These are phyloP conservation scores for Fusarium ambrosium DNA, from an alignment of 2,329 filamentous ascomycete species.

Conservation along the genomic window DNA sequence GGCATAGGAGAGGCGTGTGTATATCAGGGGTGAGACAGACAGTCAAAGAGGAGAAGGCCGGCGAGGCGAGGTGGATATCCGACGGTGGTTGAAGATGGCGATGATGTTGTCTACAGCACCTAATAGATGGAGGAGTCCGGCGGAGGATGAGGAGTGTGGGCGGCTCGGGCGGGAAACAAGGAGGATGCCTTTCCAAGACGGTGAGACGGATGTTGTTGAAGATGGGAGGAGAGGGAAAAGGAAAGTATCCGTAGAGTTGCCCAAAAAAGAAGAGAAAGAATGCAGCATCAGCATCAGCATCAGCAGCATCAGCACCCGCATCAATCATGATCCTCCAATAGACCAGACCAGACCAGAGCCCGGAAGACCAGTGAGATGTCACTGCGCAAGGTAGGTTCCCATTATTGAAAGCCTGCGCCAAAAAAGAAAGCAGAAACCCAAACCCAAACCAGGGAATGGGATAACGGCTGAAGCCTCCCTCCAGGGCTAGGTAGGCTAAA, in stretches of 20 bases:
- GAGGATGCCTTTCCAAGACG: constrained; percentile 3
- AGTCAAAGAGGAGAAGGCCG: constrained; percentile 1
- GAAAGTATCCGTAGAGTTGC: background rate
- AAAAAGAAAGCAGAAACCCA: constrained; percentile 19
- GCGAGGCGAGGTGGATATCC: constrained; percentile 20
- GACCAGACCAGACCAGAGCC: background rate
- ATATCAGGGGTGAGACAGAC: constrained; percentile 31
- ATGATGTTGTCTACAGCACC: constrained; percentile 3
- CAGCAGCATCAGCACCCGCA: constrained; percentile 16
- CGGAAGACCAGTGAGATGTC: constrained; percentile 27
- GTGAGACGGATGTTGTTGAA: constrained; percentile 18
- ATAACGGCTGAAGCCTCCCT: constrained; percentile 33
- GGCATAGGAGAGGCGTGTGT: constrained; percentile 32
- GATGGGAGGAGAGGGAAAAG: constrained; percentile 2
- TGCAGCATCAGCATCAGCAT: constrained; percentile 28
- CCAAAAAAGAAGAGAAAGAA: constrained; percentile 4
- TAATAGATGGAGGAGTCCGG: background rate
- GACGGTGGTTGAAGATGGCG: constrained; percentile 22
- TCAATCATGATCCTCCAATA: constrained; percentile 18
- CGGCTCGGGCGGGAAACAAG: constrained; percentile 19
- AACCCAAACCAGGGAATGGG: constrained; percentile 29
- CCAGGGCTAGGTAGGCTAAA: constrained; percentile 23
- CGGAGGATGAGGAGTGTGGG: constrained; percentile 18
- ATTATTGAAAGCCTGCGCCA: constrained; percentile 20
- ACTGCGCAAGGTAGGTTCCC: constrained; percentile 27